Conservation (phyloP, 768 basidiomycete genomes). For the Phanerochaete sordida region DNA sequence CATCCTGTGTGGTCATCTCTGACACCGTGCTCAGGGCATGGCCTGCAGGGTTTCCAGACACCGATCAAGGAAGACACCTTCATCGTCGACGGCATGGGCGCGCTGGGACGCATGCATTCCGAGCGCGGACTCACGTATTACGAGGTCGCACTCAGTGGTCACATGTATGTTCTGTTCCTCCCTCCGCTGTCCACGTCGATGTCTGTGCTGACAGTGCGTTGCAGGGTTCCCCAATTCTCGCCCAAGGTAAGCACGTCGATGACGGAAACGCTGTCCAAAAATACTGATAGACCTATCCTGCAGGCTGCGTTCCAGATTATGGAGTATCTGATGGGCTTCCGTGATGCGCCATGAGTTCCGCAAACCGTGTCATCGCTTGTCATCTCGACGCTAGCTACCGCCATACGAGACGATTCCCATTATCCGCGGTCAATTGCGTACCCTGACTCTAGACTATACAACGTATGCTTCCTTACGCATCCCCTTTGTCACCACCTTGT, state of each 20-base stretch:
- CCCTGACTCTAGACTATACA: no score
- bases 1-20: no score
- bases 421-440: no score
- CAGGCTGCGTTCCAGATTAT: slow-evolving; percentile 72
- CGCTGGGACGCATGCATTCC: slow-evolving; percentile 58
- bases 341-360: slow-evolving; percentile 47
- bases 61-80: slow-evolving; percentile 65
- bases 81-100: slow-evolving; percentile 66
- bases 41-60: slow-evolving; percentile 69
- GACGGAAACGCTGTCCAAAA: no score
- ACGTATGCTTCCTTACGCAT: no score
- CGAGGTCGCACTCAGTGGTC: slow-evolving; percentile 67
- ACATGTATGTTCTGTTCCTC: slow-evolving; percentile 64
- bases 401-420: no score
- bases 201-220: background rate
- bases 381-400: no score
- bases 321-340: slow-evolving; percentile 65
- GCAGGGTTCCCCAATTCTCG: slow-evolving; percentile 64
- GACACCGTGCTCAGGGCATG: slow-evolving; percentile 43
- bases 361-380: no score
- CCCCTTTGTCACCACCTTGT: no score
- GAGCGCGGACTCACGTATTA: slow-evolving; percentile 68
- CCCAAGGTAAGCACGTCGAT: slow-evolving; percentile 44
- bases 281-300: no score
- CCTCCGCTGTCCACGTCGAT: background rate